Base-by-base conservation (phyloP, 2,329 filamentous ascomycete species). In the Rhynchosporium secalis region DNA sequence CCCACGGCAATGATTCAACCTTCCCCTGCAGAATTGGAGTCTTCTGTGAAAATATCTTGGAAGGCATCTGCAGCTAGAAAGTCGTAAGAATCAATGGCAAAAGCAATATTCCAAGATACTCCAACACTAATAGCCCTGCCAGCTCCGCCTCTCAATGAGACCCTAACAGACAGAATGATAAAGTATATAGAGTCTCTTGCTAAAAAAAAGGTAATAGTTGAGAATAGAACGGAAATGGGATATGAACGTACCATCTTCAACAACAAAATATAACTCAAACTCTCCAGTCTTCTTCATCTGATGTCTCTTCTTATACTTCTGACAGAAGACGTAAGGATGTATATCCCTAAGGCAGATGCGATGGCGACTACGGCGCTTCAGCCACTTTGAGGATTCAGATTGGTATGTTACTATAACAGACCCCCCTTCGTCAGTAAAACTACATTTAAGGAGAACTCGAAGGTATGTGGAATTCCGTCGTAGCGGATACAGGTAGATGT, bases 291-390 rank as follows among this genome's bases (percentile, higher is more conserved):
- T 76, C 51, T 79, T 81, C 56, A 78, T 78, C 4, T 83, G 79
- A 73, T 84, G 81, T 52, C 79, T 77, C 64, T 83, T 79, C 7
- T 78, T 77, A 66, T 87, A 87, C 1, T 77, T 73, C n/a, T 80
- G 74, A 68, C 80, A 84, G 70, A 87, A 87, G 7, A 86, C 80
- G 69, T 86, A 86, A 0, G 83, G 78, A 61, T 84, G 79, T 15
- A 87, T 71, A 63, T 85, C 81, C 40, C 77, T 78, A 2, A 87
- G 73, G 75, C 79, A 80, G 62, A 87, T 74, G 29, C 78, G 76
- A 60, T 78, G 77, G 12, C 73, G 74, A 12, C 77, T 78, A 45
- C 79, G 78, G 49, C 78, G 80, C 36, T 77, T 76, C 28, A 87
- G 72, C 84, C 83, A 86, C 3, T 75, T 76, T 0, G 75, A 70